Base-by-base conservation (phyloP, 306 rosid species). In the Fagus sylvatica region DNA sequence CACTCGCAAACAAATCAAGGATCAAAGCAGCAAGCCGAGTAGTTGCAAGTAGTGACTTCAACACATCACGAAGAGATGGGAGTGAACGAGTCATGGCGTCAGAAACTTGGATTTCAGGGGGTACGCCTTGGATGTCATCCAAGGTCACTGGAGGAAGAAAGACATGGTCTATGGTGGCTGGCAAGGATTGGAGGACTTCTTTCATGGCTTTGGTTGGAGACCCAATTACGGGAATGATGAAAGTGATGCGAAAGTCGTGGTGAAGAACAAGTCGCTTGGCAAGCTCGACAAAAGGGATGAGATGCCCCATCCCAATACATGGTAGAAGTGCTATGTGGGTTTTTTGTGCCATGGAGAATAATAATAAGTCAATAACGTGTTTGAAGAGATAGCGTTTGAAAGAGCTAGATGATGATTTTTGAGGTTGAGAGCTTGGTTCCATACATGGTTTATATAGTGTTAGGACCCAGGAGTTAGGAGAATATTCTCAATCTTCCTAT, bases 161-260 rank as follows among this genome's bases (percentile, higher is more conserved):
- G 43, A 82, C 56, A 77, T 72, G 71, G 13, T 54, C 77, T 4
- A 85, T 76, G 41, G 1, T 56, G 0, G 69, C 39, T 55, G 89
- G 89, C 36, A 79, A 83, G 39, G 84, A 0, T 13, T 68, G 41
- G 8, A 79, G 71, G 82, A 76, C 73, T 6, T 54, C 51, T 46
- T 75, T 55, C 46, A 79, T 56, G 30, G 71, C 3, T 1, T 42
- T 1, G 1, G 55, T 41, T 0, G 77, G 19, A 64, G 86, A 22
- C 2, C 19, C 37, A 17, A 85, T 22, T 17, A 81, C 74, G 59
- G 88, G 85, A 53, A 85, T 78, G 71, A 85, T 65, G 75, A 83
- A 85, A 33, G 88, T 85, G 67, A 81, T 37, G 3, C 74, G 59
- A 66, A 85, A 78, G 19, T 17, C 16, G 10, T 64, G 37, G 32